Evolutionary conservation across 306 rosid genomes (phyloP).

Genomic region (Cicer chorassanicum): DNA sequence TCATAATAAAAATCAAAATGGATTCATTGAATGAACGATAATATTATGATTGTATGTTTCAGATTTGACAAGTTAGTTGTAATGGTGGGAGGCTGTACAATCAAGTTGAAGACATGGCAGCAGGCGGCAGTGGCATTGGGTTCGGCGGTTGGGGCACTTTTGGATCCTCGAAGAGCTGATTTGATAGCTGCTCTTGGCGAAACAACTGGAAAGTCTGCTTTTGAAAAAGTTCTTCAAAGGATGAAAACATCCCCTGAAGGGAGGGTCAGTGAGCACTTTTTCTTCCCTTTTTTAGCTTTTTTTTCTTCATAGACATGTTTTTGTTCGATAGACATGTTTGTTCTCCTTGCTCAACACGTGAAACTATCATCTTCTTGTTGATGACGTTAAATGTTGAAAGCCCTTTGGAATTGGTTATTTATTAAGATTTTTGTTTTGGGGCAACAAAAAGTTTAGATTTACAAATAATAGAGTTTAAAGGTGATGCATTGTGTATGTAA

Average conservation of each 20-base stretch:
- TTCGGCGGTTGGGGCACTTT: slow-evolving; percentile 92
- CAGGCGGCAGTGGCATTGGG: slow-evolving; percentile 83
- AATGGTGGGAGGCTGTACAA: slow-evolving; percentile 64
- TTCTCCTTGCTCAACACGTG: background rate
- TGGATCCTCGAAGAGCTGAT: slow-evolving; percentile 93
- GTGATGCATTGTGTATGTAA: no score
- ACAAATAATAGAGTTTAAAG: no score
- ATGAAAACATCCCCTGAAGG: slow-evolving; percentile 83
- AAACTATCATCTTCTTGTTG: background rate
- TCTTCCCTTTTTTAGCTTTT: background rate
- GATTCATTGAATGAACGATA: background rate
- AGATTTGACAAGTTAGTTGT: slow-evolving; percentile 30
- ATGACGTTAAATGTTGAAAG: background rate
- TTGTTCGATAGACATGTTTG: background rate
- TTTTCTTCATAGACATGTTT: background rate
- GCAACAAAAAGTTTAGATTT: no score
- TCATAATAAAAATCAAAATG: no score
- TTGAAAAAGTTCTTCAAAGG: slow-evolving; percentile 79
- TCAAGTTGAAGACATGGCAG: slow-evolving; percentile 81
- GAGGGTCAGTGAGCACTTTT: slow-evolving; percentile 52
- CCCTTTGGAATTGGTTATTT: background rate
- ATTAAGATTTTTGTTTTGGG: background rate
- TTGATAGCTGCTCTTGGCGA: slow-evolving; percentile 94
- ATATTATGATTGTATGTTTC: background rate
- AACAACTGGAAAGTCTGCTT: slow-evolving; percentile 92